Conservation (phyloP, 164 flowering plant genomes). For the Platanus orientalis region DNA sequence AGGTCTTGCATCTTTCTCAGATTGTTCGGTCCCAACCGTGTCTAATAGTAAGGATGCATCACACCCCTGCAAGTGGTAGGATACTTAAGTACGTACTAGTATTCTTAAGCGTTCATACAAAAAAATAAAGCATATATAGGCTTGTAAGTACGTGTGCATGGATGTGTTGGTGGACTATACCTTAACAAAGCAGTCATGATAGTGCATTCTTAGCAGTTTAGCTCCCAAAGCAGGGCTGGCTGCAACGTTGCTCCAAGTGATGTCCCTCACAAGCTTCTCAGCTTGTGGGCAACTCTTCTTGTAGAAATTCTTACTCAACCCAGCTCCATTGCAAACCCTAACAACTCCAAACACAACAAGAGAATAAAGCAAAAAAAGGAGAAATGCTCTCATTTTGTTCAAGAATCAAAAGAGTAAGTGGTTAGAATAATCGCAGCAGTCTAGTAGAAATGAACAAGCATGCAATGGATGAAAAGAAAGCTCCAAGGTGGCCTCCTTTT, state of each 20-base stretch:
- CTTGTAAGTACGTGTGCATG: too few species aligned
- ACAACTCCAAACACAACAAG: slow-evolving; percentile 1
- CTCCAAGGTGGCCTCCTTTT: too few species aligned
- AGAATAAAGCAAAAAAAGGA: neutral
- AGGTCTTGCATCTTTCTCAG: slow-evolving; percentile 40
- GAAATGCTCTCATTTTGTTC: neutral
- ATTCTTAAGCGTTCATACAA: too few species aligned
- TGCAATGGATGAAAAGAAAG: too few species aligned
- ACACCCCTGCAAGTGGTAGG: too few species aligned
- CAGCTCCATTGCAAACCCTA: slow-evolving; percentile 9
- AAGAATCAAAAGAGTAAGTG: too few species aligned
- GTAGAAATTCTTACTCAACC: slow-evolving; percentile 23
- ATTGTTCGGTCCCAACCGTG: slow-evolving; percentile 17
- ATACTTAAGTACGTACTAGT: too few species aligned
- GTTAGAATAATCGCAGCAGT: too few species aligned
- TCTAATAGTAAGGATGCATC: slow-evolving; percentile 44
- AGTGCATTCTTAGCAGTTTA: slow-evolving; percentile 20
- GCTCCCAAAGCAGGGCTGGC: slow-evolving; percentile 14
- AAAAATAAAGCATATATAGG: too few species aligned
- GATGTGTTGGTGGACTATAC: slow-evolving; percentile 4
- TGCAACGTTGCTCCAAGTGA: slow-evolving; percentile 15
- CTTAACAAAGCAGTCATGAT: slow-evolving; percentile 30
- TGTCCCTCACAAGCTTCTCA: slow-evolving; percentile 19
- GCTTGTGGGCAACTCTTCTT: slow-evolving; percentile 20
- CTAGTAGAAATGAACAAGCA: too few species aligned